phyloP scores from a whole-genome alignment of 176 grass and related monocot species.

The Lolium rigidum region DNA sequence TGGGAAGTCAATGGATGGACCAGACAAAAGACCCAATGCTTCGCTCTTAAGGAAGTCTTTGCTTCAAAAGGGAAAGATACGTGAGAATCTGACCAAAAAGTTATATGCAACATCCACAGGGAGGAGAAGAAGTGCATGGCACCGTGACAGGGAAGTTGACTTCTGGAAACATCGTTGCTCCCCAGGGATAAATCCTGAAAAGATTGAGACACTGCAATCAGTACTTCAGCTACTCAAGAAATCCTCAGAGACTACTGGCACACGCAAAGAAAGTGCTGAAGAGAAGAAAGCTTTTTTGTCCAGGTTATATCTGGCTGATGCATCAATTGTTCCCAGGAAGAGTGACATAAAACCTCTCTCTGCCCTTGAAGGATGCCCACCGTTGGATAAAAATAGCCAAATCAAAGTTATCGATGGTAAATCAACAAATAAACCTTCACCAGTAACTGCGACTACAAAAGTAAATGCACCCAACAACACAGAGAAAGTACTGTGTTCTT shows the following conservation, averaged over 20 bases:
- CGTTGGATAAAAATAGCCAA: slow-evolving; percentile 48
- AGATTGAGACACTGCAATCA: slow-evolving; percentile 85
- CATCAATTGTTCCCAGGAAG: slow-evolving; percentile 96
- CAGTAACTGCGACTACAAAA: not conserved
- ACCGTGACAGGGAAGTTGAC: slow-evolving; percentile 91
- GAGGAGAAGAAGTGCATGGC: slow-evolving; percentile 74
- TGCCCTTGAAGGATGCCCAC: slow-evolving; percentile 40
- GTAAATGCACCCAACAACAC: slow-evolving; percentile 42
- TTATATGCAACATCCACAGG: slow-evolving; percentile 80
- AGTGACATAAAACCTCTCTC: slow-evolving; percentile 86
- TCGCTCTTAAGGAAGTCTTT: slow-evolving; percentile 66
- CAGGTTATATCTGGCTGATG: slow-evolving; percentile 97
- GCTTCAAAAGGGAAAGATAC: slow-evolving; percentile 78
- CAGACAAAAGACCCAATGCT: slow-evolving; percentile 50
- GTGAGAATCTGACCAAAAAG: slow-evolving; percentile 95
- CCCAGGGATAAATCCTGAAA: slow-evolving; percentile 76
- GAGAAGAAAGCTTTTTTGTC: slow-evolving; percentile 80
- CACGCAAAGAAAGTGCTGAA: slow-evolving; percentile 57
- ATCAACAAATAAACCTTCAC: slow-evolving; percentile 4
- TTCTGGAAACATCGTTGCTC: slow-evolving; percentile 92
- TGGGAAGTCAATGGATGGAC: slow-evolving; percentile 54
- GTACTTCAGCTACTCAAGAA: slow-evolving; percentile 91
- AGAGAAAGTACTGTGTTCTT: slow-evolving; percentile 43
- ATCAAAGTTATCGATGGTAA: slow-evolving; percentile 40
- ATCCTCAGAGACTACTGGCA: slow-evolving; percentile 54